These are phyloP conservation scores for Pleurostoma richardsiae DNA, from an alignment of 2,329 filamentous ascomycete genomes.

Conservation along the genomic window DNA sequence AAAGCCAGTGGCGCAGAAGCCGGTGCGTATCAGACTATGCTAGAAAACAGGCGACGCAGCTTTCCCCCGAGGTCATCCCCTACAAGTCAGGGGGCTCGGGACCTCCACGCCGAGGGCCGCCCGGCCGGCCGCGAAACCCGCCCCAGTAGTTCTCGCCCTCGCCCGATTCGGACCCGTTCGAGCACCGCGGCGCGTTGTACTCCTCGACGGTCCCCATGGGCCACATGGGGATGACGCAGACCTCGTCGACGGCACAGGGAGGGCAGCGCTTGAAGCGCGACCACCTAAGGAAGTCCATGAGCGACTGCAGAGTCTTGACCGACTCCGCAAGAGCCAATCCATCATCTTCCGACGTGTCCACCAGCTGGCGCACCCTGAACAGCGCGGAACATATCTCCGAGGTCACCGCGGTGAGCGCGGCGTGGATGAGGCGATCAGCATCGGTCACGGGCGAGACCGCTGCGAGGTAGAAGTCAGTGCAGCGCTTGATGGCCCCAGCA, in stretches of 20 bases:
- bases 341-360: slow-evolving; percentile 5
- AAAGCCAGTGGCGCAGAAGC: too few species aligned
- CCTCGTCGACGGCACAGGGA: slow-evolving; percentile 10
- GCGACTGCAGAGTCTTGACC: not conserved
- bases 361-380: slow-evolving; percentile 17
- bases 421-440: slow-evolving; percentile 38
- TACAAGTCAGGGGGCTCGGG: too few species aligned
- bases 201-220: slow-evolving; percentile 10
- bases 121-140: slow-evolving; percentile 1
- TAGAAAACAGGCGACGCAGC: too few species aligned
- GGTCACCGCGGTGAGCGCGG: slow-evolving; percentile 33
- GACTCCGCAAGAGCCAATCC: not conserved
- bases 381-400: slow-evolving; percentile 30
- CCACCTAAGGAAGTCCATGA: slow-evolving; percentile 9
- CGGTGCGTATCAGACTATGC: too few species aligned
- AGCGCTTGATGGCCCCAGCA: slow-evolving; percentile 35
- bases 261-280: slow-evolving; percentile 13
- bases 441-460: slow-evolving; percentile 21
- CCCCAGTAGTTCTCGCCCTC: slow-evolving; percentile 10
- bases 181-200: slow-evolving; percentile 11
- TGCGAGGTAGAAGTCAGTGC: slow-evolving; percentile 39
- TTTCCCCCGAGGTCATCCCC: too few species aligned
- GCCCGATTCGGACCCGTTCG: slow-evolving; percentile 6
- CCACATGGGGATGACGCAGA: slow-evolving; percentile 14
- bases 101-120: not conserved